phyloP scores from a whole-genome alignment of 2,329 filamentous ascomycete species.

The Pezicula carpinea region DNA sequence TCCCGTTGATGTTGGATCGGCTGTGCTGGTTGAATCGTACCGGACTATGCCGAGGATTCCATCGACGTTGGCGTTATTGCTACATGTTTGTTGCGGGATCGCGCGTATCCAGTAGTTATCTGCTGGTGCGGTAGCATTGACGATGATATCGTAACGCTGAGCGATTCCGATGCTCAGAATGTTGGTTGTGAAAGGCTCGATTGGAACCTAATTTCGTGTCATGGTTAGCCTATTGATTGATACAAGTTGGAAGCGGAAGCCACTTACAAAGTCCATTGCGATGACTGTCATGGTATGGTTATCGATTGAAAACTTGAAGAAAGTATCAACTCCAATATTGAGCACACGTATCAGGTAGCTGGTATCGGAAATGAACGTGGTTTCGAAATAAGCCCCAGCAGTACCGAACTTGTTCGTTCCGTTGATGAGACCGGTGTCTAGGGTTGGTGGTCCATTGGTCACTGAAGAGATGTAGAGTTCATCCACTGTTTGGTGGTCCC shows the following conservation, averaged over 20 bases:
- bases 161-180: slow-evolving; percentile 48
- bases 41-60: slow-evolving; percentile 43
- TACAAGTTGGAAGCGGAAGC: too few species aligned
- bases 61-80: slow-evolving; percentile 50
- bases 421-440: slow-evolving; percentile 29
- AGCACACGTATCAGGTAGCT: slow-evolving; percentile 42
- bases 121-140: slow-evolving; percentile 39
- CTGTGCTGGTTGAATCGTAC: slow-evolving; percentile 40
- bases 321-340: slow-evolving; percentile 35
- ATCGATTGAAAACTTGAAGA: slow-evolving; percentile 42
- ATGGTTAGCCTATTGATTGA: too few species aligned
- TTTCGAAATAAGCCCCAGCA: slow-evolving; percentile 22
- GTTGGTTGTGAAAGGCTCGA: slow-evolving; percentile 45
- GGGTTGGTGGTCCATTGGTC: slow-evolving; percentile 16
- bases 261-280: slow-evolving; percentile 46
- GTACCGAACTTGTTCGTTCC: slow-evolving; percentile 12
- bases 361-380: slow-evolving; percentile 33
- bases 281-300: slow-evolving; percentile 53
- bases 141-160: slow-evolving; percentile 39
- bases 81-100: slow-evolving; percentile 50
- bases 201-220: slow-evolving; percentile 37
- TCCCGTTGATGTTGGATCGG: slow-evolving; percentile 22
- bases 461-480: slow-evolving; percentile 14
- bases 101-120: slow-evolving; percentile 56
- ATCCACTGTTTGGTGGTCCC: slow-evolving; percentile 23